Percentiles rank a stretch among this genome's conserved stretches.
These are phyloP conservation scores for Leccinum imitatum DNA, from an alignment of 768 basidiomycete species.

Conservation along the genomic window DNA sequence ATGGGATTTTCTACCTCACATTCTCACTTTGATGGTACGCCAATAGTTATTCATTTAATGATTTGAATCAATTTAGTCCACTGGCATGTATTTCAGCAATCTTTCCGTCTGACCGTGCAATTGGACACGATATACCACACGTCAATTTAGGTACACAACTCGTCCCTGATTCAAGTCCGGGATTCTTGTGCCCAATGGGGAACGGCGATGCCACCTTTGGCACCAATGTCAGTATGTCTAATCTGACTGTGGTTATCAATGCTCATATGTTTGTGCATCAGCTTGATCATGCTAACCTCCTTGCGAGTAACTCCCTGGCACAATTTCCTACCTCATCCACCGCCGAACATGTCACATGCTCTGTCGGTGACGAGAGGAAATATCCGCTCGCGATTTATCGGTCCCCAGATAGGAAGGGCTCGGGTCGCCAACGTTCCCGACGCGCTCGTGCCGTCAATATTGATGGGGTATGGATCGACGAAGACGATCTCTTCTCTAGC, in stretches of 20 bases:
- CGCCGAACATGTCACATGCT: too few relatives aligned
- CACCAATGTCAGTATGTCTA: background rate
- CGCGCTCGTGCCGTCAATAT: background rate
- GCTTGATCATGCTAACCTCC: background rate
- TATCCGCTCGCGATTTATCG: background rate
- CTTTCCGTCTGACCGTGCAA: background rate
- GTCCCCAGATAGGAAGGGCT: background rate
- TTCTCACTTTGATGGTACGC: background rate
- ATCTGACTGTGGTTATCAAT: background rate
- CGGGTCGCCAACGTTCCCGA: background rate
- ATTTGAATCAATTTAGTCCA: background rate
- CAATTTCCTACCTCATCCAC: background rate
- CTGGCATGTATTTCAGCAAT: background rate
- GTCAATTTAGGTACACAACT: background rate
- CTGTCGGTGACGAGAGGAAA: background rate
- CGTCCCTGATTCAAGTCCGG: background rate
- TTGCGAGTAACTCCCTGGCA: background rate
- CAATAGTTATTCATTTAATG: background rate
- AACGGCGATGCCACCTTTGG: background rate
- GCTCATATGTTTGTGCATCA: background rate
- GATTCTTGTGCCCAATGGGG: background rate
- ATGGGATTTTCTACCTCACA: background rate
- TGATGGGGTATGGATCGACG: conserved; percentile 1
- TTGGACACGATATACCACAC: background rate
- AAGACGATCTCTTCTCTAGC: background rate